phyloP scores from a whole-genome alignment of 2,329 filamentous ascomycete species.

The Diplodia seriata region DNA sequence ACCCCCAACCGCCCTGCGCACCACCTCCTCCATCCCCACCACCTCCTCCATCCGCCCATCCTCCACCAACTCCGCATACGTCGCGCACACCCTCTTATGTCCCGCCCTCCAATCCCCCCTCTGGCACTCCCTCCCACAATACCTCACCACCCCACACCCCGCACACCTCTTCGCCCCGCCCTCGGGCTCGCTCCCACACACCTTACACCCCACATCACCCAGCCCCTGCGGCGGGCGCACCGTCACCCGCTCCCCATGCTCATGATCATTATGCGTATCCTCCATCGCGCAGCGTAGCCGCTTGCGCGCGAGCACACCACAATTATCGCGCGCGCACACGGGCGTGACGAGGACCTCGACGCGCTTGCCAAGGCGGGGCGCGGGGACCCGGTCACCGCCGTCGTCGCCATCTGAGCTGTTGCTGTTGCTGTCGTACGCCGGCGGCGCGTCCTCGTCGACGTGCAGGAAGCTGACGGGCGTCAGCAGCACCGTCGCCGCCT shows the following conservation, averaged over 20 bases:
- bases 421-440: neutral
- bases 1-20: neutral
- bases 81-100: conserved; percentile 29
- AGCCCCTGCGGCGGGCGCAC: neutral
- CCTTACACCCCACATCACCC: conserved; percentile 20
- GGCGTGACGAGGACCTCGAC: conserved; percentile 29
- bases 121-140: conserved; percentile 31
- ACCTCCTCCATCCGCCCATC: conserved; percentile 7
- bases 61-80: conserved; percentile 5
- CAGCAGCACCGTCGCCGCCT: conserved; percentile 7
- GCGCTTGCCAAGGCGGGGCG: conserved; percentile 3
- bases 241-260: conserved; percentile 5
- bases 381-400: too few relatives aligned
- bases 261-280: conserved; percentile 21
- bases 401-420: too few relatives aligned
- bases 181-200: conserved; percentile 1
- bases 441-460: neutral
- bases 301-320: conserved; percentile 12
- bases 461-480: conserved; percentile 29
- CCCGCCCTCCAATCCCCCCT: conserved; percentile 21
- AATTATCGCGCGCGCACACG: conserved; percentile 7
- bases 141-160: conserved; percentile 26
- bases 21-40: neutral
- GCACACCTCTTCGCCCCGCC: conserved; percentile 22
- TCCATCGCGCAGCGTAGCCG: conserved; percentile 40